Conservation (phyloP, 805 yeast species). For the Vanderwaltozyma verrucispora region DNA sequence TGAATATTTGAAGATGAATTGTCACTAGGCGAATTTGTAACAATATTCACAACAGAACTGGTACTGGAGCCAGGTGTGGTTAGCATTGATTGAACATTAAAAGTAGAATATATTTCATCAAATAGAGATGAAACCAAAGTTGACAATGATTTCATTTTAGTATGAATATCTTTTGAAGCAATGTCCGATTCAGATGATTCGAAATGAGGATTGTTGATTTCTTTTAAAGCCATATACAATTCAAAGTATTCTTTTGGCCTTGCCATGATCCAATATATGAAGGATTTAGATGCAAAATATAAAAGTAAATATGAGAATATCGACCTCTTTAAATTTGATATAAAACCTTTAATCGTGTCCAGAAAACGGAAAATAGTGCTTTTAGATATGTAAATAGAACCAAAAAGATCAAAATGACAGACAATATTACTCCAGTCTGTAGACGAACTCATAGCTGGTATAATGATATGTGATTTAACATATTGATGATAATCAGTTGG, state of each 20-base stretch:
- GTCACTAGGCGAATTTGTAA: background rate
- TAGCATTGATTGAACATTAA: conserved; percentile 14
- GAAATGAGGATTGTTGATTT: background rate
- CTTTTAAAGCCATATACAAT: conserved; percentile 5
- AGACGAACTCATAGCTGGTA: background rate
- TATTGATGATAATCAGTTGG: conserved; percentile 30
- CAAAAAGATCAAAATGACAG: conserved; percentile 35
- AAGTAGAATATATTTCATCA: conserved; percentile 19
- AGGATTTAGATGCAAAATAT: conserved; percentile 36
- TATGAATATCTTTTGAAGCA: background rate
- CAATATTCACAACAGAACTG: background rate
- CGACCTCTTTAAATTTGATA: conserved; percentile 32
- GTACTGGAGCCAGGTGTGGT: conserved; percentile 1
- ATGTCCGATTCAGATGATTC: background rate
- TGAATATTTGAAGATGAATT: background rate
- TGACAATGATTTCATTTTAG: background rate
- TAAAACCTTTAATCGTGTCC: conserved; percentile 30
- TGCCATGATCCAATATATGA: conserved; percentile 41
- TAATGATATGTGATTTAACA: conserved; percentile 1
- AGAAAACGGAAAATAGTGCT: conserved; percentile 30
- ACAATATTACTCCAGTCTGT: conserved; percentile 5
- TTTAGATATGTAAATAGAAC: conserved; percentile 34
- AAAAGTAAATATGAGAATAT: conserved; percentile 38
- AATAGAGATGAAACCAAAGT: conserved; percentile 7
- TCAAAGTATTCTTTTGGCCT: conserved; percentile 37